Conservation (phyloP, 2,329 filamentous ascomycete genomes). For the Clarireedia homoeocarpa region DNA sequence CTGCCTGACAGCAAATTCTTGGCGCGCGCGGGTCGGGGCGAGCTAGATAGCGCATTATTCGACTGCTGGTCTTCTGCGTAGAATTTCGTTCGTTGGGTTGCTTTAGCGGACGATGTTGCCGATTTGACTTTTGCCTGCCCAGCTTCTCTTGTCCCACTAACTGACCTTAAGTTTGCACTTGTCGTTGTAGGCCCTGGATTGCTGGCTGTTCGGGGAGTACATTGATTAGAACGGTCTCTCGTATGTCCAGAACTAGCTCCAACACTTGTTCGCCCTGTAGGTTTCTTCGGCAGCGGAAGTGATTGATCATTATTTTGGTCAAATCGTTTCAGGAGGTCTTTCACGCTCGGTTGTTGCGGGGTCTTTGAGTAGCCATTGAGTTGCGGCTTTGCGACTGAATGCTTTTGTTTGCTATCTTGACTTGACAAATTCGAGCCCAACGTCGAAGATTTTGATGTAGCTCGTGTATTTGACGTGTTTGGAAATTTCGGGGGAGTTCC, state of each 20-base stretch:
- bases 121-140: conserved; percentile 15
- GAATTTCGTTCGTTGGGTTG: conserved; percentile 38
- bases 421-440: conserved; percentile 50
- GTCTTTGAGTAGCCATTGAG: conserved; percentile 20
- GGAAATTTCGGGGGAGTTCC: conserved; percentile 42
- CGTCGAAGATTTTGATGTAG: conserved; percentile 35
- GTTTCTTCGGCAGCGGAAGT: conserved; percentile 30
- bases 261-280: conserved; percentile 14
- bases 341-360: conserved; percentile 52
- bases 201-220: conserved; percentile 24
- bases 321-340: conserved; percentile 72
- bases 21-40: conserved; percentile 50
- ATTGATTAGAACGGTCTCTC: conserved; percentile 21
- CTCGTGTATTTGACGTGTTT: conserved; percentile 33
- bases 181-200: conserved; percentile 12
- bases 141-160: conserved; percentile 16
- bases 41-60: conserved; percentile 50
- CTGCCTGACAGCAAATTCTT: conserved; percentile 30
- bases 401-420: conserved; percentile 32
- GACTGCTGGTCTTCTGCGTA: conserved; percentile 44
- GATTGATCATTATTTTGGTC: conserved; percentile 49
- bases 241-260: conserved; percentile 16
- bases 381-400: conserved; percentile 19
- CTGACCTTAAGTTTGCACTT: conserved; percentile 13
- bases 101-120: conserved; percentile 14